Conservation (phyloP, 139 green algal genomes). For the Chlorella sp. region DNA sequence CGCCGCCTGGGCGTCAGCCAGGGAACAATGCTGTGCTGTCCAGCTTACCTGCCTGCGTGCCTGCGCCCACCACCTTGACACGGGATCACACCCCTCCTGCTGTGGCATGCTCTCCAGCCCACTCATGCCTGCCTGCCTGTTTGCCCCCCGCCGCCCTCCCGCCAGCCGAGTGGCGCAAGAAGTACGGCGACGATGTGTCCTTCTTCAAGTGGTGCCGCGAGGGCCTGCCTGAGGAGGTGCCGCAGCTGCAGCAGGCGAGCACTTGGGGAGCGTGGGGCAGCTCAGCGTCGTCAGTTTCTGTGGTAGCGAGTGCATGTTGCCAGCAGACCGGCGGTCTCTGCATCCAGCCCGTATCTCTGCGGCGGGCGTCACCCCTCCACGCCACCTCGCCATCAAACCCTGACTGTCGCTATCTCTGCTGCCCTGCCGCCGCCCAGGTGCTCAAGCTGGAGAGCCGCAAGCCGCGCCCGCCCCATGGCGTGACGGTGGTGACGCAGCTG, state of each 20-base stretch:
- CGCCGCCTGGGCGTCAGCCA: neutral
- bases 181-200: slow-evolving; percentile 23
- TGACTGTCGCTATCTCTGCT: too few species aligned
- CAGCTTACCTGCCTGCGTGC: neutral
- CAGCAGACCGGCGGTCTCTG: neutral
- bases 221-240: slow-evolving; percentile 25
- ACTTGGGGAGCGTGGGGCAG: neutral
- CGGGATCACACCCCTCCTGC: too few species aligned
- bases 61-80: too few species aligned
- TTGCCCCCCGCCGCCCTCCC: neutral
- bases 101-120: neutral
- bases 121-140: neutral
- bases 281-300: neutral
- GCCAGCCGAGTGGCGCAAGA: slow-evolving; percentile 8
- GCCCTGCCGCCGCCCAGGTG: neutral
- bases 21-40: neutral
- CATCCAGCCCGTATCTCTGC: neutral
- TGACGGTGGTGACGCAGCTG: slow-evolving; percentile 49
- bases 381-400: too few species aligned
- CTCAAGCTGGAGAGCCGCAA: slow-evolving; percentile 33
- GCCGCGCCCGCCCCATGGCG: slow-evolving; percentile 12
- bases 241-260: slow-evolving; percentile 26
- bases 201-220: slow-evolving; percentile 42
- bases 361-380: too few species aligned
- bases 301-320: neutral